Base-by-base conservation (phyloP, 306 rosid genomes). In the Oxytropis ochrocephala region DNA sequence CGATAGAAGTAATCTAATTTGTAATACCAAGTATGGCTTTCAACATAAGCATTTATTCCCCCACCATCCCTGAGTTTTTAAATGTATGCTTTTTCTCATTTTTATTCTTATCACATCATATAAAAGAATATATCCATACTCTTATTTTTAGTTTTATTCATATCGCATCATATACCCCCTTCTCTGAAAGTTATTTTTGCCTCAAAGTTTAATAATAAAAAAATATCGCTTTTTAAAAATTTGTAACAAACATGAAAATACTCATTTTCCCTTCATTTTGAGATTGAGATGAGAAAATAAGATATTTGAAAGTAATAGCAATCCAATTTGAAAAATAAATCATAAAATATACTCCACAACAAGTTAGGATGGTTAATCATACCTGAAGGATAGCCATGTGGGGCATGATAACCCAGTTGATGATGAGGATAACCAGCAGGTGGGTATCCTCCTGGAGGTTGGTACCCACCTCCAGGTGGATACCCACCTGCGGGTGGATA, bases 331-430 rank as follows among this genome's bases (percentile, higher is more conserved):
- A 47, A 38, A 53, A 11, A 24, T 14, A 17, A 67, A 67, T 18
- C 12, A 41, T 43, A 44, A 18, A 42, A 76, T 33, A 35, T 42
- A 12, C 10, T 29, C 36, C 67, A 44, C 18, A 55, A 60, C 8
- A 56, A 57, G 7, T 69, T 57, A 12, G 16, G 49, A 64, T 32
- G 6, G 46, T 38, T 35, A 55, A 6, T 43, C 51, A 7, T 78
- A 84, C 84, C 72, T 68, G 78, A 51, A 43, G 49, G 66, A 75
- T 84, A 75, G 48, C 78, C 80, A 69, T 77, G 66, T 30, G 79
- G 30, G 9, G 66, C 36, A 62, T 42, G 72, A 76, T 83, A 75
- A 19, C 78, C 36, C 6, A 72, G 38, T 6, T 61, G 75, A 11
- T 62, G 36, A 42, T 60, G 18, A 48, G 57, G 51, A 53, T 75